phyloP scores from a whole-genome alignment of 768 basidiomycete species.

The Podaxis sp. region DNA sequence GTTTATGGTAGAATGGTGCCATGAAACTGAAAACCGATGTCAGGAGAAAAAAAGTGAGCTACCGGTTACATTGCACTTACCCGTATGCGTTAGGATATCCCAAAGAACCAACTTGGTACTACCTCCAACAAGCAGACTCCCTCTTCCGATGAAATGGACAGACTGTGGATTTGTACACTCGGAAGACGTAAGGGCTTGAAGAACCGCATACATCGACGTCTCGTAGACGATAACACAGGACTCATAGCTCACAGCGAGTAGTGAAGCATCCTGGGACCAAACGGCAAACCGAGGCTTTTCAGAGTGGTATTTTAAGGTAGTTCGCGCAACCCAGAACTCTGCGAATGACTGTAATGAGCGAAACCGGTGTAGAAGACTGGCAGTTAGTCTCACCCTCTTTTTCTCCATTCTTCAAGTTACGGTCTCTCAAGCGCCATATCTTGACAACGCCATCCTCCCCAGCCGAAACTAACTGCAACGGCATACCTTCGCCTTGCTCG shows the following conservation, averaged over 20 bases:
- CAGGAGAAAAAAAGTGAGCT: background rate
- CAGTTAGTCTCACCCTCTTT: constrained; percentile 47
- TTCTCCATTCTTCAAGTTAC: constrained; percentile 22
- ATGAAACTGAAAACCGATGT: constrained; percentile 48
- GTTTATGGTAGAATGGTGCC: constrained; percentile 45
- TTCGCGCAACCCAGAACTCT: constrained; percentile 83
- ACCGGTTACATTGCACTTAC: constrained; percentile 38
- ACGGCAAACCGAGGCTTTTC: constrained; percentile 62
- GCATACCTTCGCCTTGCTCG: constrained; percentile 24
- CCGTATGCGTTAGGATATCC: constrained; percentile 65
- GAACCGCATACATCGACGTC: constrained; percentile 56
- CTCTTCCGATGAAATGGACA: constrained; percentile 69
- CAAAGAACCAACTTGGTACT: constrained; percentile 57
- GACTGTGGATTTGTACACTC: constrained; percentile 46
- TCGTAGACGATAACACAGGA: constrained; percentile 75
- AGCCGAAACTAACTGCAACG: constrained; percentile 63
- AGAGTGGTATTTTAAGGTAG: constrained; percentile 68
- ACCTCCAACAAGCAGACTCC: constrained; percentile 62
- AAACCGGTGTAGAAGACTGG: constrained; percentile 8
- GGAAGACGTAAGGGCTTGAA: constrained; percentile 58
- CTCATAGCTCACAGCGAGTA: constrained; percentile 74
- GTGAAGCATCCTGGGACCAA: constrained; percentile 86
- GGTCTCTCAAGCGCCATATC: constrained; percentile 67
- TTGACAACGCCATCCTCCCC: constrained; percentile 78
- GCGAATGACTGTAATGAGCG: constrained; percentile 10